phyloP scores from a whole-genome alignment of 2,329 filamentous ascomycete species.

The Ceratocystis papillata region DNA sequence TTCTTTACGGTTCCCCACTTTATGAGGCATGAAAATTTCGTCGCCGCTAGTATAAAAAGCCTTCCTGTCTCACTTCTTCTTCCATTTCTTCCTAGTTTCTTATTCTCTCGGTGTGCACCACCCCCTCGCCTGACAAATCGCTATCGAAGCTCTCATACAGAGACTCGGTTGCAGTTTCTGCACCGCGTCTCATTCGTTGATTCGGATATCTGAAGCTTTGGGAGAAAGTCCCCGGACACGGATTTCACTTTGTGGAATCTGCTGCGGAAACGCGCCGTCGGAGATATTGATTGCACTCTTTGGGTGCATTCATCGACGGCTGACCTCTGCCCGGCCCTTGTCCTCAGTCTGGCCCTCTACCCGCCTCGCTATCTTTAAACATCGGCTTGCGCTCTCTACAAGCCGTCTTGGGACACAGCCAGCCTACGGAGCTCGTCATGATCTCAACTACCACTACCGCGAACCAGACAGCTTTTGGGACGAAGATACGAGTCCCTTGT shows the following conservation, averaged over 20 bases:
- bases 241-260: constrained; percentile 30
- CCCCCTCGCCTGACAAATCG: constrained; percentile 99
- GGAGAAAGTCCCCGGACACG: constrained; percentile 99
- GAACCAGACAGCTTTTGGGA: constrained; percentile 36
- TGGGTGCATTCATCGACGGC: constrained; percentile 28
- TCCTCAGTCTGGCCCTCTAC: constrained; percentile 9
- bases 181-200: constrained; percentile 27
- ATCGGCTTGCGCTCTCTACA: constrained; percentile 27
- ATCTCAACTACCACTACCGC: background rate
- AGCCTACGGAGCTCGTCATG: background rate
- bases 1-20: too few species aligned
- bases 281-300: constrained; percentile 54
- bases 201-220: constrained; percentile 55
- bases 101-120: constrained; percentile 38
- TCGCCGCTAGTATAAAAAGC: constrained; percentile 11
- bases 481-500: constrained; percentile 79
- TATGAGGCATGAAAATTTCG: constrained; percentile 6
- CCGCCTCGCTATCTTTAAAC: constrained; percentile 3
- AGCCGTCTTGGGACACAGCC: background rate
- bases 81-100: constrained; percentile 26
- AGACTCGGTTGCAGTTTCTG: constrained; percentile 33
- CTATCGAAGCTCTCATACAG: constrained; percentile 98
- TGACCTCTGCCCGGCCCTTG: constrained; percentile 33
- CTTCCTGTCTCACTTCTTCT: constrained; percentile 19
- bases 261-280: constrained; percentile 98